Conservation (phyloP, 2,329 filamentous ascomycete species). For the Aspergillus udagawae region DNA sequence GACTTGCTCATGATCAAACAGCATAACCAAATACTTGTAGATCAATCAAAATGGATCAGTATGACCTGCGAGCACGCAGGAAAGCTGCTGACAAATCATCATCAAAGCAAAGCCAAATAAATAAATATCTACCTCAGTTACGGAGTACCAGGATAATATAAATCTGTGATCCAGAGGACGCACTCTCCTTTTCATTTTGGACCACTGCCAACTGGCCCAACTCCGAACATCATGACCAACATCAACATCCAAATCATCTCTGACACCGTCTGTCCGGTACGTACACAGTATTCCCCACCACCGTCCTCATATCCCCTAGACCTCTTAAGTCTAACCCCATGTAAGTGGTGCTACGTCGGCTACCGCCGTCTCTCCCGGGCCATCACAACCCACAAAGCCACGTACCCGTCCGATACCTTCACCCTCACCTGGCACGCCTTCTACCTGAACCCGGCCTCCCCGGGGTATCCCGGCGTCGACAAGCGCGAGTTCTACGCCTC, state of each 20-base stretch:
- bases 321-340: neutral
- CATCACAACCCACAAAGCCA: conserved; percentile 62
- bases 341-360: conserved; percentile 68
- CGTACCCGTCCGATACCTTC: conserved; percentile 67
- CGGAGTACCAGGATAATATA: neutral
- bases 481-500: conserved; percentile 56
- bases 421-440: conserved; percentile 72
- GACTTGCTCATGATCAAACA: neutral
- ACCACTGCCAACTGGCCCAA: neutral
- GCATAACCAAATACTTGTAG: conserved; percentile 2
- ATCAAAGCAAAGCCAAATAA: neutral
- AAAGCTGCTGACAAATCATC: neutral
- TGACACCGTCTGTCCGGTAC: conserved; percentile 72
- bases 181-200: neutral
- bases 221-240: conserved; percentile 57
- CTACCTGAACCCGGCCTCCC: conserved; percentile 68
- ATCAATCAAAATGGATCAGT: neutral
- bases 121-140: neutral
- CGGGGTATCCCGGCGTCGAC: conserved; percentile 47
- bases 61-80: neutral
- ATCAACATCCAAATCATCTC: conserved; percentile 74
- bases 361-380: conserved; percentile 70
- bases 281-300: neutral
- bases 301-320: neutral
- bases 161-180: neutral